Conservation (phyloP, 179 eudicot genomes). For the Corrigiola litoralis region DNA sequence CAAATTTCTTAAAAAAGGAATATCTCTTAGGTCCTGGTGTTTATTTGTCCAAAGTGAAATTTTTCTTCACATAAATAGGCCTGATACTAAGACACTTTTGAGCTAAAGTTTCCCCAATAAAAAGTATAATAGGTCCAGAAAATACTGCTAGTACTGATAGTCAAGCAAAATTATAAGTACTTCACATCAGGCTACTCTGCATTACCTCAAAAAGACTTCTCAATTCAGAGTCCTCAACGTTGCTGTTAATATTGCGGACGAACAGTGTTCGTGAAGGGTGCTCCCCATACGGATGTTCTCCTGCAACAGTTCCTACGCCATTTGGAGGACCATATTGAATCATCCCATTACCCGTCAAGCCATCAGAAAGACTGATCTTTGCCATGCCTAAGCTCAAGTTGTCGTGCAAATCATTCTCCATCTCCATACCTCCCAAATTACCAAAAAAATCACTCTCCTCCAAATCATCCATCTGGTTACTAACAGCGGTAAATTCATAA, state of each 20-base stretch:
- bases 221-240: slow-evolving; percentile 81
- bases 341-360: slow-evolving; percentile 51
- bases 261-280: slow-evolving; percentile 88
- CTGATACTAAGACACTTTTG: not conserved
- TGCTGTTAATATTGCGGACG: slow-evolving; percentile 84
- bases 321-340: slow-evolving; percentile 42
- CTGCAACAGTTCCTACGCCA: slow-evolving; percentile 62
- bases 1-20: not conserved
- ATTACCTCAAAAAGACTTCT: slow-evolving; percentile 71
- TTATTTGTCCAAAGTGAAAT: not conserved
- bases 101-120: not conserved
- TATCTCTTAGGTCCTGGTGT: not conserved
- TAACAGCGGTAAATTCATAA: slow-evolving; percentile 41
- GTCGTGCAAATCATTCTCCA: slow-evolving; percentile 65
- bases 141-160: not conserved
- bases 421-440: slow-evolving; percentile 79
- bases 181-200: not conserved
- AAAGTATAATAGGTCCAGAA: not conserved
- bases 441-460: slow-evolving; percentile 81
- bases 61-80: too few species aligned
- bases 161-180: not conserved
- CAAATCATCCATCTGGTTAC: slow-evolving; percentile 50
- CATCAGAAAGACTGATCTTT: slow-evolving; percentile 52
- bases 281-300: slow-evolving; percentile 82
- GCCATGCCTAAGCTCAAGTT: slow-evolving; percentile 43